Base-by-base conservation (phyloP, 202 grass and related monocot genomes). In the Carex sylvatica region DNA sequence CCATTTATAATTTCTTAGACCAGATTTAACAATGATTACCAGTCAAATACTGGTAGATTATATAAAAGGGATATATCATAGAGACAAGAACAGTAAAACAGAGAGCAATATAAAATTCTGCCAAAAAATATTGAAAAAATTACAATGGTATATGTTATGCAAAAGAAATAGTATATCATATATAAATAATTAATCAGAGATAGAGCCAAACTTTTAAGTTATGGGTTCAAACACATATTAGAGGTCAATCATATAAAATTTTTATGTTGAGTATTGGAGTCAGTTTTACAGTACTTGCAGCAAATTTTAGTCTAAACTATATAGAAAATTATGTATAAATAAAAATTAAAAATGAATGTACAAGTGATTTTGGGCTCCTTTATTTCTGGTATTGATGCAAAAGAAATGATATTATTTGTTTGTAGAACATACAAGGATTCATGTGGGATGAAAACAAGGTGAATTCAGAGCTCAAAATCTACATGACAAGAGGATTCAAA, bases 391-490 rank as follows among this genome's bases (percentile, higher is more conserved):
- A 40, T 40, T 40, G 6, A 40, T 7, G 33, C 33, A 35, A 35
- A 35, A 35, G 33, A 3, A 35, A 35, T 46, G 38, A n/a, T 74
- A 54, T 18, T 54, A 3, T 30, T 6, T 71, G 4, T 20, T 58
- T 79, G 19, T 86, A 99, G 93, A 99, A 99, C 87, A 99, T 99
- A 31, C 96, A 99, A 86, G 96, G 96, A 47, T 99, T 99, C 83
- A 99, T 99, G 96, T 99, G 96, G 96, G 91, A 93, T 65, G 96
- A 99, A 81, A 89, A 96, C 76, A 96, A 99, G 91, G 93, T 99
- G 80, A 99, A 99, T 71, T 54, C 65, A 9, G 93, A 99, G 83
- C 91, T 99, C 23, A 90, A 74, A 90, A 99, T 87, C 53, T 99
- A 99, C 89, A 96, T 99, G 85, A 92, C 78, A 28, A 88, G 89